Evolutionary conservation across 2,329 filamentous ascomycete genomes (phyloP).

Genomic region (Grosmannia huntii): DNA sequence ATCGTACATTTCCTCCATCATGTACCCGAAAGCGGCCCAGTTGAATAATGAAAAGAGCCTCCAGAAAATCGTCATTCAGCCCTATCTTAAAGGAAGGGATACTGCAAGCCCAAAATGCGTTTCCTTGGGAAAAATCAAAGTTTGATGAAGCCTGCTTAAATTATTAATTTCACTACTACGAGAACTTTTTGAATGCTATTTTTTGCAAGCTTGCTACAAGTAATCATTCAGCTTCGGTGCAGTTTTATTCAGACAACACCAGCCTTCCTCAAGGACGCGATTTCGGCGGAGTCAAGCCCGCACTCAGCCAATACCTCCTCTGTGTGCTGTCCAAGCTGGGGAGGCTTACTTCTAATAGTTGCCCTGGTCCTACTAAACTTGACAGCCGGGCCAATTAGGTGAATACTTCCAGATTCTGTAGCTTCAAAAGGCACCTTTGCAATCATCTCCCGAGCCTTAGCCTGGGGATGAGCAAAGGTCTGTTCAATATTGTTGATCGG

Average conservation of each 20-base stretch:
- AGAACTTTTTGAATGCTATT: too few relatives aligned
- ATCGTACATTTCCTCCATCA: too few relatives aligned
- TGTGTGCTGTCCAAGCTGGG: not conserved
- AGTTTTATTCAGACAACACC: not conserved
- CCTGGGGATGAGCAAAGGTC: constrained; percentile 4
- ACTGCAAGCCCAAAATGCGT: too few relatives aligned
- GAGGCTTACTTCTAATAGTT: not conserved
- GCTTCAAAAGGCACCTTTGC: not conserved
- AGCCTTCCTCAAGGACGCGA: not conserved
- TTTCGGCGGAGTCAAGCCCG: not conserved
- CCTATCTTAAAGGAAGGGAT: too few relatives aligned
- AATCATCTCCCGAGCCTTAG: constrained; percentile 4
- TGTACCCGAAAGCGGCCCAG: too few relatives aligned
- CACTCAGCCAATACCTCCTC: constrained; percentile 3
- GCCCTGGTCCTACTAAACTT: constrained; percentile 5
- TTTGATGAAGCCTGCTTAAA: too few relatives aligned
- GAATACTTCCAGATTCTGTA: not conserved
- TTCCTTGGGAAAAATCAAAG: too few relatives aligned
- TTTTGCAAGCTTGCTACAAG: too few relatives aligned
- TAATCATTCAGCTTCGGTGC: not conserved
- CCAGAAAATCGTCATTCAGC: too few relatives aligned
- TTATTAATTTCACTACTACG: too few relatives aligned
- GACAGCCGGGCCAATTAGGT: constrained; percentile 4
- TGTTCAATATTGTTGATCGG: constrained; percentile 5
- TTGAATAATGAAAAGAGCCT: too few relatives aligned